phyloP scores from a whole-genome alignment of 768 basidiomycete genomes.

The Suillus sp. region DNA sequence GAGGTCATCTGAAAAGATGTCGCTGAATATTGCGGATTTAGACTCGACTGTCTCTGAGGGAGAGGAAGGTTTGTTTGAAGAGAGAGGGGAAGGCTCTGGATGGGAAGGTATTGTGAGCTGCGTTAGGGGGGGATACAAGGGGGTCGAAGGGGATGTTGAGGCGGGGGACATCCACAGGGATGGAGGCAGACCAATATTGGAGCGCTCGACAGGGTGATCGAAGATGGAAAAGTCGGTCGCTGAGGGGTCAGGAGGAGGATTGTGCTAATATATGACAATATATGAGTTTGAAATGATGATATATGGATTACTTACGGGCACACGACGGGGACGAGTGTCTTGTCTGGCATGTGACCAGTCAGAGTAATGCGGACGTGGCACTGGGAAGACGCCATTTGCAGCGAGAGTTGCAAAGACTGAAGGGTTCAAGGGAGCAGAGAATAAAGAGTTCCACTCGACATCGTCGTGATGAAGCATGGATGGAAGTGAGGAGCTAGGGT shows the following conservation, averaged over 20 bases:
- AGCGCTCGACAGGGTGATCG: conserved; percentile 47
- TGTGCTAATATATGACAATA: too few species aligned
- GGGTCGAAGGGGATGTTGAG: conserved; percentile 47
- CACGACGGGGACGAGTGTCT: background rate
- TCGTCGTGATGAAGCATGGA: conserved; percentile 20
- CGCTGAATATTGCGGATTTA: conserved; percentile 65
- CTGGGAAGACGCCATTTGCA: conserved; percentile 58
- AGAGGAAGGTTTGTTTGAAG: conserved; percentile 37
- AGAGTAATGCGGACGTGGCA: conserved; percentile 24
- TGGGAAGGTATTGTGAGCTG: conserved; percentile 39
- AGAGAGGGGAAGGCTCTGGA: conserved; percentile 38
- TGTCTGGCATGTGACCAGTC: conserved; percentile 30
- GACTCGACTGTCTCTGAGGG: conserved; percentile 49
- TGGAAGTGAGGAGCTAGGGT: conserved; percentile 34
- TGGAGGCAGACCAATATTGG: conserved; percentile 60
- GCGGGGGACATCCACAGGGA: conserved; percentile 86
- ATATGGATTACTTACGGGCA: background rate
- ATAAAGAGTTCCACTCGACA: conserved; percentile 56
- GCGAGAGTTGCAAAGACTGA: conserved; percentile 61
- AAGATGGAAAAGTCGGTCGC: conserved; percentile 28
- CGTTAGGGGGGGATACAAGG: conserved; percentile 41
- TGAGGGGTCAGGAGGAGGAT: conserved; percentile 21
- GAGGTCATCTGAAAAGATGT: conserved; percentile 72
- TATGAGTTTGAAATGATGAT: too few species aligned
- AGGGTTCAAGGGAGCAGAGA: conserved; percentile 64